These are phyloP conservation scores for Paraphaeosphaeria sporulosa DNA, from an alignment of 2,329 filamentous ascomycete genomes.

Conservation along the genomic window DNA sequence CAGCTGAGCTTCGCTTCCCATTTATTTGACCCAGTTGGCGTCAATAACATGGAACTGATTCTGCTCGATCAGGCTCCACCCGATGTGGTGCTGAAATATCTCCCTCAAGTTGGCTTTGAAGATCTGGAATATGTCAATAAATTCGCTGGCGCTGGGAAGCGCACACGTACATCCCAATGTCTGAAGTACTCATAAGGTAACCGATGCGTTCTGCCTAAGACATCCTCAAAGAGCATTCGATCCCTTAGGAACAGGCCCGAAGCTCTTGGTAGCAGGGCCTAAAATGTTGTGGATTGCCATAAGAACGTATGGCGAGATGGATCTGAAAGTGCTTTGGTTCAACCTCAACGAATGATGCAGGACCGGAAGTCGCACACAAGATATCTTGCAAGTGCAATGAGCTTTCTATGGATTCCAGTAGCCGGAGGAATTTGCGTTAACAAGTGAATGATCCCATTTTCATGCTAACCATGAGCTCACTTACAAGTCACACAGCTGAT, in stretches of 20 bases:
- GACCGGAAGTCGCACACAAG: neutral
- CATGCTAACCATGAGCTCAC: no score
- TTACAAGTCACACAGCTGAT: no score
- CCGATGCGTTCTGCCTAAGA: neutral
- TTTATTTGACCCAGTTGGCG: no score
- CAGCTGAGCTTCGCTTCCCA: no score
- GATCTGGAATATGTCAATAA: no score
- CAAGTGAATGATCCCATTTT: no score
- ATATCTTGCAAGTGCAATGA: neutral
- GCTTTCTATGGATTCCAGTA: neutral
- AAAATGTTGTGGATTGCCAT: neutral
- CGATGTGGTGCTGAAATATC: no score
- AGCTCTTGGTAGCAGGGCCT: neutral
- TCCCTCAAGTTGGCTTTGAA: no score
- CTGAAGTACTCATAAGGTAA: slow-evolving; percentile 10
- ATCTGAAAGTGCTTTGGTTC: neutral
- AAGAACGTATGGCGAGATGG: neutral
- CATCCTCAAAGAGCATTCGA: slow-evolving; percentile 10
- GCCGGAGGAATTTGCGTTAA: neutral
- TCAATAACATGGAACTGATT: no score
- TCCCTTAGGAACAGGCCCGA: neutral
- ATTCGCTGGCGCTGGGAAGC: no score
- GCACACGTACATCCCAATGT: slow-evolving; percentile 1
- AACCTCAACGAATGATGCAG: no score
- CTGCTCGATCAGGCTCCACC: no score